phyloP scores from a whole-genome alignment of 352 stramenopile genomes.

The Phytopythium helicoides region DNA sequence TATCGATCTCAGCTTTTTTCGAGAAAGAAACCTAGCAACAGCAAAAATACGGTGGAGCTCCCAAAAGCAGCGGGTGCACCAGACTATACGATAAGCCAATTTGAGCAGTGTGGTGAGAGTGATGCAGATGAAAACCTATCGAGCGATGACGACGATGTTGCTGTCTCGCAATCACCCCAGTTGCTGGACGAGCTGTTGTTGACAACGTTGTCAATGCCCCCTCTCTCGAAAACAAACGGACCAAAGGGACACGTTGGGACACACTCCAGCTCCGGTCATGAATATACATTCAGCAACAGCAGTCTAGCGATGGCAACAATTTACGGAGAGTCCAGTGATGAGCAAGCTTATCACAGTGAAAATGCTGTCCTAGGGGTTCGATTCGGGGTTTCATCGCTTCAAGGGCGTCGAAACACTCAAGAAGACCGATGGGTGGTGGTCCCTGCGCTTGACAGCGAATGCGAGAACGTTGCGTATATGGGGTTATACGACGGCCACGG shows the following conservation, averaged over 20 bases:
- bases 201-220: conserved; percentile 72
- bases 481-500: conserved; percentile 85
- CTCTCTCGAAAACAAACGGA: conserved; percentile 27
- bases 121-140: conserved; percentile 41
- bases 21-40: conserved; percentile 50
- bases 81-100: neutral
- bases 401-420: conserved; percentile 68
- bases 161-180: conserved; percentile 61
- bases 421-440: conserved; percentile 73
- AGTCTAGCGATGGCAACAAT: neutral
- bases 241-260: neutral
- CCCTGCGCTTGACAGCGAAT: conserved; percentile 24
- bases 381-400: conserved; percentile 49
- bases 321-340: conserved; percentile 10
- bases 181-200: conserved; percentile 70
- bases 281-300: neutral
- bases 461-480: conserved; percentile 39
- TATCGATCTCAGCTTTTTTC: conserved; percentile 65
- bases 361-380: conserved; percentile 31
- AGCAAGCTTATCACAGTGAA: conserved; percentile 37
- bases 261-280: neutral
- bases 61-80: neutral
- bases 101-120: neutral
- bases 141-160: conserved; percentile 59
- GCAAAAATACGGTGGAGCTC: conserved; percentile 27